These are phyloP conservation scores for Epichloe uncinata DNA, from an alignment of 2,329 filamentous ascomycete species.

Conservation along the genomic window DNA sequence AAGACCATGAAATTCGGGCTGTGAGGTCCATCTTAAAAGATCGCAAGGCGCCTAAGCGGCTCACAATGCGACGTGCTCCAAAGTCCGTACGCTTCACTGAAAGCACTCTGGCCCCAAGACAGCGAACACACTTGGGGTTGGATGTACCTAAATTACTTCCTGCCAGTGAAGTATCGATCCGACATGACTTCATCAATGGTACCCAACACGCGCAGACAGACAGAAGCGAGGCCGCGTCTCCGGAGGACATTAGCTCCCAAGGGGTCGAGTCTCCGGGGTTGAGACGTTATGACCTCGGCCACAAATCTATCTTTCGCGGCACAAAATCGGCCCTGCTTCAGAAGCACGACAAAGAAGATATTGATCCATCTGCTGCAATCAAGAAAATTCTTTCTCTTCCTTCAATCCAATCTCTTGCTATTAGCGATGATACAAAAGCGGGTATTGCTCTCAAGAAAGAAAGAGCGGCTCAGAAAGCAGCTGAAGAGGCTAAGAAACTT, in stretches of 20 bases:
- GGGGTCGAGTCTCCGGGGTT: neutral
- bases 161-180: neutral
- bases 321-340: neutral
- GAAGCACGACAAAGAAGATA: neutral
- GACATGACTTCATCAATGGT: neutral
- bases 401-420: constrained; percentile 12
- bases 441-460: constrained; percentile 5
- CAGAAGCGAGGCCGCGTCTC: neutral
- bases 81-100: constrained; percentile 19
- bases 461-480: constrained; percentile 12
- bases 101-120: constrained; percentile 13
- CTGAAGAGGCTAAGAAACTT: constrained; percentile 14
- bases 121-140: constrained; percentile 14
- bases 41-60: constrained; percentile 16
- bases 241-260: neutral
- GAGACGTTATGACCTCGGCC: neutral
- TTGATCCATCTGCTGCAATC: constrained; percentile 12
- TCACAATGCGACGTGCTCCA: constrained; percentile 12
- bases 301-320: neutral
- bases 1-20: constrained; percentile 9
- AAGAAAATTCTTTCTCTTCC: constrained; percentile 15
- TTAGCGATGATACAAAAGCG: constrained; percentile 16
- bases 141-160: constrained; percentile 11
- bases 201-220: neutral
- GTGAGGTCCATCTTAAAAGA: constrained; percentile 18